Evolutionary conservation across 2,329 filamentous ascomycete species (phyloP), one percentile per base, ranked within the genome.

Genomic region (Cordyceps cicadae): DNA sequence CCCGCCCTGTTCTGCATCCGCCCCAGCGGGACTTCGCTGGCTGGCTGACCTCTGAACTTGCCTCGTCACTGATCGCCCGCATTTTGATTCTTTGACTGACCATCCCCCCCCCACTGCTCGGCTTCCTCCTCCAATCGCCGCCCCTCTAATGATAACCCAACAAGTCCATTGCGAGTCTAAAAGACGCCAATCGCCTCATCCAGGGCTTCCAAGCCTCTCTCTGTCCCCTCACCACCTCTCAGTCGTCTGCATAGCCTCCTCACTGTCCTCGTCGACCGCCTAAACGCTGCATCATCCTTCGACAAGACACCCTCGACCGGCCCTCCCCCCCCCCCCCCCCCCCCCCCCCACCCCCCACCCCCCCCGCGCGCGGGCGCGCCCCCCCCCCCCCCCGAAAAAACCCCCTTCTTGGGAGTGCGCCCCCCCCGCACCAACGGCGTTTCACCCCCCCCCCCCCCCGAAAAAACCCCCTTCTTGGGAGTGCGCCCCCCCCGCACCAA

Each of bases 111-210:
- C 58, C 58, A 60, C 58, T 54, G 43, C 32, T 45, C 58, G 43
- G 29, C 29, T 29, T 50, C 58, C 11, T 54, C 51, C 41, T 54
- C 58, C 58, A 60, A 60, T 60, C 58, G 51, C 58, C 43, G 51
- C 32, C 58, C 19, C 51, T 60, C 58, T 29, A 60, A 60, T 60
- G 58, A 60, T 60, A 60, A 60, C 50, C 51, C 41, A 43, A 43
- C 29, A 41, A 43, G 43, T 54, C 51, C 50, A 54, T 54, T 54
- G 43, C 37, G 19, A 60, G 56, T 59, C 57, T 54, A 54, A 60
- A 59, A 43, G 58, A 37, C 58, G 58, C 51, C 58, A 60, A 60
- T 54, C 51, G 45, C 21, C 51, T 60, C 51, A 32, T 54, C 21
- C 29, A 43, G 50, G 32, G 43, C 51, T 43, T 60, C 17, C 24